Base-by-base conservation (phyloP, 2,329 filamentous ascomycete species). In the Huntiella savannae region DNA sequence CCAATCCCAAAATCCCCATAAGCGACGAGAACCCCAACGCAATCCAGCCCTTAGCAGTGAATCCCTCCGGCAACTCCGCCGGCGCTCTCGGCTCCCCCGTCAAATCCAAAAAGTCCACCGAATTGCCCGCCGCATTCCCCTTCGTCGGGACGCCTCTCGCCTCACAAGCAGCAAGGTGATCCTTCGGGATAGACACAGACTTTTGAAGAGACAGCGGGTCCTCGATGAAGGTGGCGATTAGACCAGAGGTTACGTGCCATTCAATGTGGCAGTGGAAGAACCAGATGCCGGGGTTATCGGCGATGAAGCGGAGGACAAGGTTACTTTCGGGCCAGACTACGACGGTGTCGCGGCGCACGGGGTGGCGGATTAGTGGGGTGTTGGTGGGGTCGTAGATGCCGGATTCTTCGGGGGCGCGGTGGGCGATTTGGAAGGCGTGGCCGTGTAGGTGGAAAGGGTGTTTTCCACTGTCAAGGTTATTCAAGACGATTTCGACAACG, bases 381-480 rank as follows among this genome's bases (percentile, higher is more conserved):
- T 64, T 64, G 0, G 65, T 57, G 17, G 65, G 62, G 3, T 68
- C 65, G 52, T 74, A 79, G 1, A 66, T 63, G 4, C 77, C 75
- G 0, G 62, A 69, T 0, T 77, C 67, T 32, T 77, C 74, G 0
- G 59, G 62, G 1, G 70, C 73, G 19, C 79, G 75, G 52, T 71
- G 66, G 33, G 84, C 57, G 3, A 78, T 66, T 59, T 83, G 81
- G 62, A 86, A 85, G 53, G 72, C 65, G 58, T 85, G 80, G 0
- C 82, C 82, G 62, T 91, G 86, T 1, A 92, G 58, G 54, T 83
- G 81, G 64, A 87, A 86, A 4, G 75, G 84, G 54, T 86, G 81
- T 6, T 75, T 77, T 37, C 82, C 64, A 50, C 68, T 58, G 54
- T 88, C 82, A 39, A 75, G 67, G 56, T 86, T 88, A 64, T 86